Base-by-base conservation (phyloP, 2,329 filamentous ascomycete species). In the Diaporthe ampelina region DNA sequence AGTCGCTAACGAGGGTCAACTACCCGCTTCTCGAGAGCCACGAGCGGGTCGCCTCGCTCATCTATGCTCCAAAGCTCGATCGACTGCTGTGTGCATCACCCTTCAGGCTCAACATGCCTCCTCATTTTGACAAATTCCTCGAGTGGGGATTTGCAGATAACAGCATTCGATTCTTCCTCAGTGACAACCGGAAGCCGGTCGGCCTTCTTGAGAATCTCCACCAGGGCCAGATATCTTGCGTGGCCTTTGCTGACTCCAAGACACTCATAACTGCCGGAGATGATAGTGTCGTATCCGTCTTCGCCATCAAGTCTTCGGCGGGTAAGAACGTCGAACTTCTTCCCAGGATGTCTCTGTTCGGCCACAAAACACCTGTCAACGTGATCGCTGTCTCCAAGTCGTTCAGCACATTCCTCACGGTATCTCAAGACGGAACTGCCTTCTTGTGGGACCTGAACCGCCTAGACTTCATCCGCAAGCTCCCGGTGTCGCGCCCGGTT, bases 91-190 rank as follows among this genome's bases (percentile, higher is more conserved):
- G 94, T 79, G 93, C 95, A 4, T 94, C 94, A 21, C 92, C 95
- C 0, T 95, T 97, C 83, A 90, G 95, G 26, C 88, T 98, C 56
- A 97, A 98, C 79, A 91, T 98, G 17, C 94, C 95, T 0, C 95
- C 96, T 0, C 85, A 87, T 67, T 97, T 95, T 80, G 95, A 98
- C 83, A 95, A 95, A 78, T 98, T 95, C 79, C 89, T 98, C 78
- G 95, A 98, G 84, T 98, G 96, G 96, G 96, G 96, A 1, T 98
- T 97, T 79, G 94, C 94, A 0, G 97, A 99, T 82, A 94, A 94
- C 78, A 97, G 94, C 78, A 90, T 99, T 37, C 93, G 97, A 5
- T 98, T 99, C 86, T 98, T 94, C 84, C 91, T 93, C 72, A 92
- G 93, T 63, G 95, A 98, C 77, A 94, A 91, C 74, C 92, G 94